Evolutionary conservation across 2,329 filamentous ascomycete genomes (phyloP).

Genomic region (Penicillium sp.): DNA sequence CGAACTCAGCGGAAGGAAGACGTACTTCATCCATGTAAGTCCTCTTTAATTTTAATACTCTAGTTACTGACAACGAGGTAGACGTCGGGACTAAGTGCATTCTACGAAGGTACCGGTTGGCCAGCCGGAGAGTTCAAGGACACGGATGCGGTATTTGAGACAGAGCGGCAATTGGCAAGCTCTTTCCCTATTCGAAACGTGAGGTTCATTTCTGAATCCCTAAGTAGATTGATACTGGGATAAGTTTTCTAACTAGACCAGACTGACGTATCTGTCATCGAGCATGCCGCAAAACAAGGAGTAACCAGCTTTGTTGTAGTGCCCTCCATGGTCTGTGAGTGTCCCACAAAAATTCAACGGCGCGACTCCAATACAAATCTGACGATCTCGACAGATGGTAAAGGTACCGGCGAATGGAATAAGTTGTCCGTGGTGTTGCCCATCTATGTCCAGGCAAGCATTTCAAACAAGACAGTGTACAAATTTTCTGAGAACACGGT

Average conservation of each 20-base stretch:
- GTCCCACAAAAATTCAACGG: no score
- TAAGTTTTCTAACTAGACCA: no score
- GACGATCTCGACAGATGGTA: no score
- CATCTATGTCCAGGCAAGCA: neutral
- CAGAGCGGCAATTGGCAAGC: neutral
- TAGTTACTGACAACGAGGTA: neutral
- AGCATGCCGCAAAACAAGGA: neutral
- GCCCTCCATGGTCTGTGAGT: neutral
- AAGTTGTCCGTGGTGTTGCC: neutral
- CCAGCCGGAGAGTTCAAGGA: constrained; percentile 1
- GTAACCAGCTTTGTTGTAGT: neutral
- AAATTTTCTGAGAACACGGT: neutral
- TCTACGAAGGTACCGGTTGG: constrained; percentile 2
- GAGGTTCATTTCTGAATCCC: no score
- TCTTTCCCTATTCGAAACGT: neutral
- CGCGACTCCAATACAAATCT: no score
- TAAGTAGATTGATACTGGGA: no score
- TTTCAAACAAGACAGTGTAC: neutral
- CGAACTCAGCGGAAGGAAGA: constrained; percentile 3
- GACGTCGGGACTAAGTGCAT: constrained; percentile 2
- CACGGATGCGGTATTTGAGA: constrained; percentile 3
- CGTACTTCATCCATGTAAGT: constrained; percentile 4
- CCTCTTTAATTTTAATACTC: no score
- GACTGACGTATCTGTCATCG: neutral
- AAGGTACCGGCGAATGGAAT: neutral